A percentile compares a stretch with the other conserved stretches of the same genome.
phyloP scores from a whole-genome alignment of 2,329 filamentous ascomycete genomes.

The Colletotrichum navitas region DNA sequence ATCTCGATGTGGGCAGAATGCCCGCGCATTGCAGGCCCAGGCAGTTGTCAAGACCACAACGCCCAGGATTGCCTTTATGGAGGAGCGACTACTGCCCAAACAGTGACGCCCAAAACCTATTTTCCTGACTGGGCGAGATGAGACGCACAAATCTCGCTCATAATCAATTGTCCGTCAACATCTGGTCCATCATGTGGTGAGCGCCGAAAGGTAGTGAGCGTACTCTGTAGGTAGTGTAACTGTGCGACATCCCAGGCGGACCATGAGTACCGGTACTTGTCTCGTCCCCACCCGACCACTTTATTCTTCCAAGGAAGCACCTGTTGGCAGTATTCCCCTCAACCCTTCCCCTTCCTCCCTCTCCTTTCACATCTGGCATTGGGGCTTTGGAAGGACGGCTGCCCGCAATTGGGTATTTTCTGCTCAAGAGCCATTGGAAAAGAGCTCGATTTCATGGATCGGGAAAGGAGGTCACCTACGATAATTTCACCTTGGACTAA shows the following conservation, averaged over 20 bases:
- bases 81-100: neutral
- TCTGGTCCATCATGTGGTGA: neutral
- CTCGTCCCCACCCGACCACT: constrained; percentile 11
- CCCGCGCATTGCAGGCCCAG: neutral
- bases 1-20: neutral
- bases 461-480: constrained; percentile 3
- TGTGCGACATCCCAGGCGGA: neutral
- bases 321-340: constrained; percentile 13
- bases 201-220: neutral
- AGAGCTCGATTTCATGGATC: constrained; percentile 10
- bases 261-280: constrained; percentile 12
- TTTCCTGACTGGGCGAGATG: neutral
- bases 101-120: neutral
- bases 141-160: constrained; percentile 3
- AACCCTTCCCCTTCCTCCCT: neutral
- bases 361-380: neutral
- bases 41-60: neutral
- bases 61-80: neutral
- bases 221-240: no score
- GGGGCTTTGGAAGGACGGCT: neutral
- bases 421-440: neutral
- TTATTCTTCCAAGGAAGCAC: constrained; percentile 34
- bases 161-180: neutral
- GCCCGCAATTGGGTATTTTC: constrained; percentile 7
- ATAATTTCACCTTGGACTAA: neutral